Percentiles rank a stretch among this genome's conserved stretches.
Conservation (phyloP, 345 rosid genomes). For the Lepidium sativum region DNA sequence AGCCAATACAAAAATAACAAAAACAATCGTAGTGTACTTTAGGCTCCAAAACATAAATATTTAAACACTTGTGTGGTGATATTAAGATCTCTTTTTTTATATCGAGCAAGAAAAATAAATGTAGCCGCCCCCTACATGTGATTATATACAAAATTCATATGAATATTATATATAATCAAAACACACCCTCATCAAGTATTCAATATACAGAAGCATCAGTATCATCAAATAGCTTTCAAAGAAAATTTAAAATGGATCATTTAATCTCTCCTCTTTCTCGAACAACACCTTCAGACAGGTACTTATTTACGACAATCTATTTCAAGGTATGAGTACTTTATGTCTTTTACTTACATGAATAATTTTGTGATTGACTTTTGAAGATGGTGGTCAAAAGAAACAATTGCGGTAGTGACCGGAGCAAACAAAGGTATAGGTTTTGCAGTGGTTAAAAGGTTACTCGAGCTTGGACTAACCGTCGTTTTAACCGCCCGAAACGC, state of each 20-base stretch:
- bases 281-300: conserved; percentile 9
- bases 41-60: too few relatives aligned
- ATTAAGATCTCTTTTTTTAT: too few relatives aligned
- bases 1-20: too few relatives aligned
- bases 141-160: neutral
- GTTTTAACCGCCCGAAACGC: conserved; percentile 66
- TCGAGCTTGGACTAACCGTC: conserved; percentile 58
- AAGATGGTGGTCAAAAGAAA: conserved; percentile 78
- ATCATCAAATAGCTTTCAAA: neutral
- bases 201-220: neutral
- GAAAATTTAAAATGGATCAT: conserved; percentile 8
- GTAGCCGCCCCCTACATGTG: neutral
- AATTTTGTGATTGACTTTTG: neutral
- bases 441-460: conserved; percentile 57
- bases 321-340: neutral
- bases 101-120: too few relatives aligned
- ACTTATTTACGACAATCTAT: neutral
- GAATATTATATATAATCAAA: neutral
- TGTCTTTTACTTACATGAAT: neutral
- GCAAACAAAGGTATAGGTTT: conserved; percentile 84
- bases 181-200: neutral
- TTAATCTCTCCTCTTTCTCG: neutral
- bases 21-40: too few relatives aligned
- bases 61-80: too few relatives aligned
- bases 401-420: conserved; percentile 74